A percentile compares a stretch with the other conserved stretches of the same genome.
phyloP scores from a whole-genome alignment of 352 stramenopile genomes.

The Albugo laibachii region DNA sequence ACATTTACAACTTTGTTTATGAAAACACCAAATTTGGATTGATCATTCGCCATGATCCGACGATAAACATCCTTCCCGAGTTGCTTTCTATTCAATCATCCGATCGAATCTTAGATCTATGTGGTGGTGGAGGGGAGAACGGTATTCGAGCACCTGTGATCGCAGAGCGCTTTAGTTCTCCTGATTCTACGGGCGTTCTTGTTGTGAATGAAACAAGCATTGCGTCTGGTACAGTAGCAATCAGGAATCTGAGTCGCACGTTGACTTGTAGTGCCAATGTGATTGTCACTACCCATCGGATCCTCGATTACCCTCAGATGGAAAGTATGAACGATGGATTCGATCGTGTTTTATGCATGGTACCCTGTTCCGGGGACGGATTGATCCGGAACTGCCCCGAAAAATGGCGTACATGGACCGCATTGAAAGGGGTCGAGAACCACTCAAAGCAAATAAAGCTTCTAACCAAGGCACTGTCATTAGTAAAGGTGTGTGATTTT shows the following conservation, averaged over 20 bases:
- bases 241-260: slow-evolving; percentile 31
- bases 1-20: too few species aligned
- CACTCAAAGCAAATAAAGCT: slow-evolving; percentile 70
- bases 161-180: neutral
- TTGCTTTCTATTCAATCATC: slow-evolving; percentile 82
- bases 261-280: slow-evolving; percentile 32
- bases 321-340: slow-evolving; percentile 16
- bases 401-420: slow-evolving; percentile 60
- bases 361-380: slow-evolving; percentile 61
- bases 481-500: slow-evolving; percentile 2
- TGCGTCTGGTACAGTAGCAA: slow-evolving; percentile 21
- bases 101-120: slow-evolving; percentile 55
- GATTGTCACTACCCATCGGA: slow-evolving; percentile 41
- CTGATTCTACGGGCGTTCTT: slow-evolving; percentile 11
- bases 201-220: slow-evolving; percentile 60
- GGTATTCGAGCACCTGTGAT: slow-evolving; percentile 24
- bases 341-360: slow-evolving; percentile 56
- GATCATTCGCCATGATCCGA: slow-evolving; percentile 72
- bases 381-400: slow-evolving; percentile 59
- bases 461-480: slow-evolving; percentile 19
- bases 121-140: slow-evolving; percentile 32
- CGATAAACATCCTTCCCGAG: slow-evolving; percentile 88
- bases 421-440: slow-evolving; percentile 19
- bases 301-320: slow-evolving; percentile 21
- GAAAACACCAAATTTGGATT: slow-evolving; percentile 7